phyloP scores from a whole-genome alignment of 2,329 filamentous ascomycete genomes.

The Curvularia verruculosa region DNA sequence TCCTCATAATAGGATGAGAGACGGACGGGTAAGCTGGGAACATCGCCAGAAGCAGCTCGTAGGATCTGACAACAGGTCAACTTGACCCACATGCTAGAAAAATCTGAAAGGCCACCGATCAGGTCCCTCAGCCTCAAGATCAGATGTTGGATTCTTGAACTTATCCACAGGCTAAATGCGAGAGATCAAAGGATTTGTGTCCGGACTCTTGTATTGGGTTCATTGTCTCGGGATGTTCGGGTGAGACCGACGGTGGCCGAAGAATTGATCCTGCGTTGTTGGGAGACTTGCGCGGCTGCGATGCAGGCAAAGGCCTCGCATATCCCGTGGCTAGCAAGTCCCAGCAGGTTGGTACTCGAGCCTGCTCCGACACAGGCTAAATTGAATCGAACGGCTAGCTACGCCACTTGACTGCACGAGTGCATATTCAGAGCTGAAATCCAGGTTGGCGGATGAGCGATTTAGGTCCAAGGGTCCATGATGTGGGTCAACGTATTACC shows the following conservation, averaged over 20 bases:
- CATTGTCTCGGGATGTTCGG: not conserved
- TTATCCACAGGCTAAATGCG: not conserved
- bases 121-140: not conserved
- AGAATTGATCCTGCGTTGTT: not conserved
- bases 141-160: not conserved
- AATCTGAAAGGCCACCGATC: not conserved
- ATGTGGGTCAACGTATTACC: not conserved
- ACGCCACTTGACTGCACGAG: not conserved
- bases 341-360: not conserved
- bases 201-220: not conserved
- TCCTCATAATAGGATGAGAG: not conserved
- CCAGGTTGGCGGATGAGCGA: slow-evolving; percentile 2
- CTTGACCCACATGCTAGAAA: not conserved
- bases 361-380: not conserved
- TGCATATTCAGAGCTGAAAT: not conserved
- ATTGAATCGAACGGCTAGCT: not conserved
- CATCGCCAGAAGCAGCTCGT: not conserved
- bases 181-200: not conserved
- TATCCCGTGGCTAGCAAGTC: not conserved
- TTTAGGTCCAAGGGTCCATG: not conserved
- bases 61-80: not conserved
- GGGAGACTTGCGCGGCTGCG: not conserved
- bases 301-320: not conserved
- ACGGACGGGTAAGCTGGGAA: not conserved
- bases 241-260: not conserved